Percentiles rank a stretch among this genome's conserved stretches.
Conservation (phyloP, 768 basidiomycete species). For the Dentipellis fragilis region DNA sequence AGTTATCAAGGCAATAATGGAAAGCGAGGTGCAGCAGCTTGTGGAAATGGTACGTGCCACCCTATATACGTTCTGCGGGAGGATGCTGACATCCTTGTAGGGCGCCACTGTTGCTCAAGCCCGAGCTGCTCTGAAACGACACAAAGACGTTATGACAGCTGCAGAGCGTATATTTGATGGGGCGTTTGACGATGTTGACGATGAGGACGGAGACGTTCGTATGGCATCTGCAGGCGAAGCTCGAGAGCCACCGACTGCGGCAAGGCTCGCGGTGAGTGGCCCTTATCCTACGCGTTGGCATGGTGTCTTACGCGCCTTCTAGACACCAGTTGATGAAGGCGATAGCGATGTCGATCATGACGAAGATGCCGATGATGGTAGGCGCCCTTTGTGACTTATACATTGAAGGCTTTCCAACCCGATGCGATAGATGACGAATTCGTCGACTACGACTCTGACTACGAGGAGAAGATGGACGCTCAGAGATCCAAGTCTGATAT, state of each 20-base stretch:
- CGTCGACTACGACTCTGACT: constrained; percentile 79
- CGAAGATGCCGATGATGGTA: constrained; percentile 35
- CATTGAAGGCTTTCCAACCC: constrained; percentile 16
- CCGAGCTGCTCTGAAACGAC: constrained; percentile 66
- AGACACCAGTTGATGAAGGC: constrained; percentile 54
- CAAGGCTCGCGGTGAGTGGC: constrained; percentile 8
- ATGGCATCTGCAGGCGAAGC: constrained; percentile 9
- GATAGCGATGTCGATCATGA: constrained; percentile 30
- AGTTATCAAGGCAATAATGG: constrained; percentile 16
- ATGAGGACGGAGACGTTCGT: constrained; percentile 32
- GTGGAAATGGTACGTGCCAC: constrained; percentile 23
- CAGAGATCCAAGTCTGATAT: constrained; percentile 42
- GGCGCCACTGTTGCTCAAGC: constrained; percentile 80
- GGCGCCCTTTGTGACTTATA: constrained; percentile 38
- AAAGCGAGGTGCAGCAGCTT: constrained; percentile 24
- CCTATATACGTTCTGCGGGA: neutral
- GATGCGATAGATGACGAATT: constrained; percentile 38
- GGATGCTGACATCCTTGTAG: constrained; percentile 27
- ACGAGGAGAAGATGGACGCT: constrained; percentile 35
- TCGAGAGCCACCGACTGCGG: neutral
- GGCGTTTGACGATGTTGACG: constrained; percentile 64
- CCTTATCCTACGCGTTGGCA: neutral
- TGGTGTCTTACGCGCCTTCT: neutral
- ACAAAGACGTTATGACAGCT: constrained; percentile 88
- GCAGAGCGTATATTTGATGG: constrained; percentile 83